These are phyloP conservation scores for Lactarius pseudohatsudake DNA, from an alignment of 768 basidiomycete genomes.

Conservation along the genomic window DNA sequence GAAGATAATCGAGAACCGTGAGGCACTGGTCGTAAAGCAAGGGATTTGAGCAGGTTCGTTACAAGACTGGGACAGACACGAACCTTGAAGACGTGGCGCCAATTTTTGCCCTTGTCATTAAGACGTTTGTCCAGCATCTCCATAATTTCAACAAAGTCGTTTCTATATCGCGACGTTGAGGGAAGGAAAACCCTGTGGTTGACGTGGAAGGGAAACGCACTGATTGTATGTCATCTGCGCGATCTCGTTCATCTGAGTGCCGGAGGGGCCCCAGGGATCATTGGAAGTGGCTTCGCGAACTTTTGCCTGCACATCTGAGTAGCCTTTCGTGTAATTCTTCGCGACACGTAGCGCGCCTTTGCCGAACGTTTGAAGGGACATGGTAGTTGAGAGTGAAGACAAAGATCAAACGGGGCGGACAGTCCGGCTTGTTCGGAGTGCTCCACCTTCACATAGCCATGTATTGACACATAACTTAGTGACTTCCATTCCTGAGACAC, in stretches of 20 bases:
- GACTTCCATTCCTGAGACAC: not conserved
- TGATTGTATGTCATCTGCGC: constrained; percentile 97
- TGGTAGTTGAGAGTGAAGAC: constrained; percentile 23
- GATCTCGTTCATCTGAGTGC: constrained; percentile 98
- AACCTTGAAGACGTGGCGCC: constrained; percentile 99
- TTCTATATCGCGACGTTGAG: constrained; percentile 44
- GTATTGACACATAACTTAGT: not conserved
- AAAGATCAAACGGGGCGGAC: constrained; percentile 1
- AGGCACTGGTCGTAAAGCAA: constrained; percentile 56
- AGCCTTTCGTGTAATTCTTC: constrained; percentile 95
- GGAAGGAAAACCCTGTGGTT: not conserved
- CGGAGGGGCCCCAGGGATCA: constrained; percentile 97
- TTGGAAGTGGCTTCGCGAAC: constrained; percentile 96
- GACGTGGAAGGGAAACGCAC: constrained; percentile 47
- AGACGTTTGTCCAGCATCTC: constrained; percentile 99
- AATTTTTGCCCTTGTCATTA: constrained; percentile 99
- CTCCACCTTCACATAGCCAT: not conserved
- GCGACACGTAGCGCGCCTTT: constrained; percentile 84
- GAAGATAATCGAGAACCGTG: constrained; percentile 91
- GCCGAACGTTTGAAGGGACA: constrained; percentile 75
- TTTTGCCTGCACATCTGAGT: constrained; percentile 93
- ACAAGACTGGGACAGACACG: constrained; percentile 26
- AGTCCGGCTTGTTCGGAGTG: too few species aligned
- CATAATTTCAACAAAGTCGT: constrained; percentile 99
- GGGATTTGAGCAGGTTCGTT: not conserved